Evolutionary conservation across 371 early-diverging fungal species (phyloP).

Genomic region (Apophysomyces variabilis): DNA sequence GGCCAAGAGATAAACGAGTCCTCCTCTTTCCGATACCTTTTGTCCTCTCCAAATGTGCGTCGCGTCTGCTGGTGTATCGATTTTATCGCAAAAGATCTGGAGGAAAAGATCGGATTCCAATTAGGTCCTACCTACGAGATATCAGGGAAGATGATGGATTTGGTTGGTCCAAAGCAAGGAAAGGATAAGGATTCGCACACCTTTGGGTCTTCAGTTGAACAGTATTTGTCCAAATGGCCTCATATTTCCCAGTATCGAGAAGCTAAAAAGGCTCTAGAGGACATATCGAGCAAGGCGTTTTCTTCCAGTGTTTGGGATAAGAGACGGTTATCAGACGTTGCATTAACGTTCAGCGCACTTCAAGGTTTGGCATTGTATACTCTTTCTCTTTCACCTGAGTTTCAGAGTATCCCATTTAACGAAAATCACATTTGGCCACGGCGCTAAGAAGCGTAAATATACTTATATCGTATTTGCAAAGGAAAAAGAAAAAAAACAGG

Average conservation of each 20-base stretch:
- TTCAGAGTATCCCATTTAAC: neutral
- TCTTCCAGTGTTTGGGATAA: constrained; percentile 33
- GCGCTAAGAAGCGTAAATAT: neutral
- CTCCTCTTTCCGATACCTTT: constrained; percentile 5
- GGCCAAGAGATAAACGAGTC: constrained; percentile 1
- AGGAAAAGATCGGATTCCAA: constrained; percentile 24
- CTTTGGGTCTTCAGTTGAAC: constrained; percentile 9
- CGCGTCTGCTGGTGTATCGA: constrained; percentile 35
- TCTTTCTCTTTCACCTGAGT: constrained; percentile 1
- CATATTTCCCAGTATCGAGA: constrained; percentile 14
- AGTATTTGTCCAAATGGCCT: constrained; percentile 24
- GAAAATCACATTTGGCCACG: neutral
- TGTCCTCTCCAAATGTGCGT: constrained; percentile 30
- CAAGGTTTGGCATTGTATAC: constrained; percentile 30
- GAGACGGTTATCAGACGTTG: constrained; percentile 15
- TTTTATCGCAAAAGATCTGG: constrained; percentile 15
- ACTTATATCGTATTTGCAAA: neutral
- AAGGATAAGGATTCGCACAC: neutral
- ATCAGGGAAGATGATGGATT: neutral
- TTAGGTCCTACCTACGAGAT: constrained; percentile 31
- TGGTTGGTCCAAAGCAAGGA: neutral
- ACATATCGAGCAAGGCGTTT: constrained; percentile 18
- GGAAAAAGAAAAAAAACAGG: no score
- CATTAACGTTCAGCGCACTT: constrained; percentile 26
- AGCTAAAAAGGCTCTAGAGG: constrained; percentile 19